Evolutionary conservation across 202 grass and related monocot genomes (phyloP).

Genomic region (Hordeum pubiflorum): DNA sequence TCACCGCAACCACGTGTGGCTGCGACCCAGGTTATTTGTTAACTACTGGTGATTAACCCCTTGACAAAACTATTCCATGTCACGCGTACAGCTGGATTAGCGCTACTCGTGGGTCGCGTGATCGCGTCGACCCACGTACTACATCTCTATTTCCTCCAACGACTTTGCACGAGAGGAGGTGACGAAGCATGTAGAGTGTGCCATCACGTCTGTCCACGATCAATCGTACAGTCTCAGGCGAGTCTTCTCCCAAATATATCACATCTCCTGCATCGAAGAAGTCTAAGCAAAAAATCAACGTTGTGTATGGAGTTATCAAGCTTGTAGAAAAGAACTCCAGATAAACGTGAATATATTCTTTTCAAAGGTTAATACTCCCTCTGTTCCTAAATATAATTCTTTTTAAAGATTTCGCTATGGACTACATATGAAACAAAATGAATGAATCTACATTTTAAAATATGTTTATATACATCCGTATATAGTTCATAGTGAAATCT

Average conservation of each 20-base stretch:
- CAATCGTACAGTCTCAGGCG: background rate
- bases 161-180: background rate
- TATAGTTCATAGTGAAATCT: too few relatives aligned
- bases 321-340: background rate
- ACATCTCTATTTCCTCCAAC: background rate
- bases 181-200: conserved; percentile 7
- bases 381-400: too few relatives aligned
- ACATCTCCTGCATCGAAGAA: background rate
- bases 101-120: background rate
- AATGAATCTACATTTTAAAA: too few relatives aligned
- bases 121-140: background rate
- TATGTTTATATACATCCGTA: too few relatives aligned
- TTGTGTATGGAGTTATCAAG: background rate
- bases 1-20: background rate
- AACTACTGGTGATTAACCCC: background rate
- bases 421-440: too few relatives aligned
- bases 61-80: background rate
- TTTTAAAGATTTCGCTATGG: too few relatives aligned
- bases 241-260: background rate
- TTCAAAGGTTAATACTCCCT: background rate
- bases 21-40: background rate
- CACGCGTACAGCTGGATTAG: background rate
- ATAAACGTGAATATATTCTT: too few relatives aligned
- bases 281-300: background rate
- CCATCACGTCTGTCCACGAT: background rate